Conservation (phyloP, 2,329 filamentous ascomycete species). For the Aspergillus eucalypticola region DNA sequence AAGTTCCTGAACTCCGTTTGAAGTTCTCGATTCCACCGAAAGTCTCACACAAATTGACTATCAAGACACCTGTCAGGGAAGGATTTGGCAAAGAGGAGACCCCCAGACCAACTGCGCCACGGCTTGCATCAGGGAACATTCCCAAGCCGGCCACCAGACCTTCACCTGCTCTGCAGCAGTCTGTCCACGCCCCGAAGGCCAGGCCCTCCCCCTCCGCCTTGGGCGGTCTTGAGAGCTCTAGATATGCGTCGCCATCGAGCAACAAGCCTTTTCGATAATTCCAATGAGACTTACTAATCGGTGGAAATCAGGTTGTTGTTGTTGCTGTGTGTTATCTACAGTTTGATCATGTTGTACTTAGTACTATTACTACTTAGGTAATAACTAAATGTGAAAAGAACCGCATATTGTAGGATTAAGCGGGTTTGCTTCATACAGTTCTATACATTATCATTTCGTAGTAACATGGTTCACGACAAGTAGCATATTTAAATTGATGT, state of each 20-base stretch:
- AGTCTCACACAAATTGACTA: background rate
- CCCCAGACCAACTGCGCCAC: too few relatives aligned
- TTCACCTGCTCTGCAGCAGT: conserved; percentile 12
- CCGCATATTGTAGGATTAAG: background rate
- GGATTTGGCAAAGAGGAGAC: background rate
- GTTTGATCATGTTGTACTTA: background rate
- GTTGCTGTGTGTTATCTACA: background rate
- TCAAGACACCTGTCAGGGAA: background rate
- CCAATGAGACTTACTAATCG: too few relatives aligned
- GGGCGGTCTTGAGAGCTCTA: conserved; percentile 14
- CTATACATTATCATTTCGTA: too few relatives aligned
- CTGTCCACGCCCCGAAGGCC: conserved; percentile 17
- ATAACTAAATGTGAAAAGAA: background rate
- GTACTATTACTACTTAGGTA: background rate
- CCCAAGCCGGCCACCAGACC: background rate
- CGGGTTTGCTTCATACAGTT: background rate
- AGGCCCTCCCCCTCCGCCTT: background rate
- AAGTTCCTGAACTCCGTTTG: background rate
- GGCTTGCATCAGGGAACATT: background rate
- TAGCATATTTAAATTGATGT: background rate
- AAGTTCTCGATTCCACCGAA: background rate
- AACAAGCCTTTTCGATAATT: conserved; percentile 2
- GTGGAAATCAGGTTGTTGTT: background rate
- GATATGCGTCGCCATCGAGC: conserved; percentile 8
- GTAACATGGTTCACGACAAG: too few relatives aligned